Conservation (phyloP, 2,329 filamentous ascomycete species). For the Alternaria alternata region DNA sequence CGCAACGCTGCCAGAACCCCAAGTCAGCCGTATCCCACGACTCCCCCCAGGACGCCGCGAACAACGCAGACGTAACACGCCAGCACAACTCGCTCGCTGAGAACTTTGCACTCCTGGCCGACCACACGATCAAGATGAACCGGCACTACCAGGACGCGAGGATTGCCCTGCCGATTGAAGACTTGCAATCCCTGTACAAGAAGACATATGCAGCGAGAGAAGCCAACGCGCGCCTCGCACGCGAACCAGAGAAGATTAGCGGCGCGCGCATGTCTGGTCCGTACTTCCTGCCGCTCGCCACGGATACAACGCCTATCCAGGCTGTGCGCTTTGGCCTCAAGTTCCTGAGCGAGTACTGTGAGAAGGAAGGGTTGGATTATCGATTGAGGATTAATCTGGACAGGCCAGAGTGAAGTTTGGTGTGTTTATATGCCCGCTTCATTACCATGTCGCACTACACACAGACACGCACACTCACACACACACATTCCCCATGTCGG, state of each 20-base stretch:
- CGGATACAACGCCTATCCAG: constrained; percentile 53
- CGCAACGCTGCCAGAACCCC: constrained; percentile 33
- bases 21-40: constrained; percentile 30
- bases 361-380: constrained; percentile 41
- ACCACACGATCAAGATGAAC: constrained; percentile 38
- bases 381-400: constrained; percentile 39
- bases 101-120: constrained; percentile 39
- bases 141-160: constrained; percentile 41
- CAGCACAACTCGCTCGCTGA: constrained; percentile 31
- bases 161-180: constrained; percentile 43
- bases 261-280: constrained; percentile 46
- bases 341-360: constrained; percentile 55
- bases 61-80: constrained; percentile 31
- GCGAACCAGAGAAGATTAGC: constrained; percentile 45
- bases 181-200: constrained; percentile 49
- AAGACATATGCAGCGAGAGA: constrained; percentile 49
- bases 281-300: constrained; percentile 53
- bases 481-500: too few relatives aligned
- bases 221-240: constrained; percentile 25
- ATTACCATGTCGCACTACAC: too few relatives aligned
- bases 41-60: constrained; percentile 36
- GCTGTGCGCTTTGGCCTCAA: constrained; percentile 55
- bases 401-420: constrained; percentile 20
- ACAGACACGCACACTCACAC: too few relatives aligned
- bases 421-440: too few relatives aligned